Evolutionary conservation across 129 eudicot genomes (phyloP), one percentile per base, ranked within the genome.

Genomic region (Arctium lappa): DNA sequence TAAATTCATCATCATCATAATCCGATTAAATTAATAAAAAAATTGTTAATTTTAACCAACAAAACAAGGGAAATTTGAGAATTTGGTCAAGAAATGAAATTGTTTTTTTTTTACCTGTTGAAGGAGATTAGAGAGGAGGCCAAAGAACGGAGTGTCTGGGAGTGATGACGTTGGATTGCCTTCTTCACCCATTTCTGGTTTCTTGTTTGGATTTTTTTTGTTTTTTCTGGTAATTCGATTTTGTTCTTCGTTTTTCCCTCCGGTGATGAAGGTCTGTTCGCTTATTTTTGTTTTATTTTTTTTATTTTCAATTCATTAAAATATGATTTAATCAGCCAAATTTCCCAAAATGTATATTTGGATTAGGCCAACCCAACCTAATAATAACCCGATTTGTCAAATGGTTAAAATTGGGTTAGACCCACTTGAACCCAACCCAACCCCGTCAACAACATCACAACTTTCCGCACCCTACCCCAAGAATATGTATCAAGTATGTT

Each of bases 111-210:
- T 33, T 73, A 91, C 97, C 94, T 92, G 87, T 68, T 92, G 94
- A 71, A 92, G 94, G 75, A 92, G 94, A 86, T 82, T 66, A 40
- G 97, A 87, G 29, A 92, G 89, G 70, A 92, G 91, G 42, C 85
- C 91, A 79, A 92, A 92, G 72, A 92, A 89, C 87, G 88, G 91
- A 32, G 97, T 85, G 63, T 92, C 94, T 46, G 97, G 87, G 9
- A 75, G 84, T 36, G 87, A 79, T 50, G 84, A 10, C 68, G 91
- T 46, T 60, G 86, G 65, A 2, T 78, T 76, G 50, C 44, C 63
- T 75, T 88, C 89, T 80, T 87, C 94, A 7, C 86, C 88, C 93
- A 89, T 88, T 48, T 72, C 9, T 18, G 18, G 16, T 75, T 8
- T 38, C 53, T 78, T 46, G 13, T 46, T 40, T 1, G 1, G 39